Evolutionary conservation across 2,329 filamentous ascomycete genomes (phyloP).

Genomic region (Byssothecium circinans): DNA sequence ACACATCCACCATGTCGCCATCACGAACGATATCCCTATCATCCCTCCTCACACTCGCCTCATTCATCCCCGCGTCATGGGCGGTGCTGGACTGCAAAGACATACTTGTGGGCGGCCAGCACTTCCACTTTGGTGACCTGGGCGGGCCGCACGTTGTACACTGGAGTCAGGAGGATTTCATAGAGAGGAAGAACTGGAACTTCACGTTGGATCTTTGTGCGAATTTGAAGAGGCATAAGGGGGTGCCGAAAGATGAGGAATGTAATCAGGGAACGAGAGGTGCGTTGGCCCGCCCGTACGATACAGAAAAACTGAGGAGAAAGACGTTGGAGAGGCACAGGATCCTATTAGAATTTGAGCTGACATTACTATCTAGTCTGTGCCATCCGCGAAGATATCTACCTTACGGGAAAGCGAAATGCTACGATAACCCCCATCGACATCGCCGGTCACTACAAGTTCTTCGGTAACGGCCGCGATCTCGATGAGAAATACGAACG

Average conservation of each 20-base stretch:
- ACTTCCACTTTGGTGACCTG: slow-evolving; percentile 66
- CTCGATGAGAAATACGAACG: slow-evolving; percentile 68
- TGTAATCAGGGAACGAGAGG: slow-evolving; percentile 72
- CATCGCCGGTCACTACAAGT: slow-evolving; percentile 71
- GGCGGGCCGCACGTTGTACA: slow-evolving; percentile 70
- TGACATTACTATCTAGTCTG: slow-evolving; percentile 61
- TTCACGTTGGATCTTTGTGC: slow-evolving; percentile 80
- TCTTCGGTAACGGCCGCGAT: slow-evolving; percentile 53
- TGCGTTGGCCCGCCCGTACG: slow-evolving; percentile 39
- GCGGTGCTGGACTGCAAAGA: slow-evolving; percentile 64
- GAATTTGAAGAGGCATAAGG: slow-evolving; percentile 64
- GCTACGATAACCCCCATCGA: slow-evolving; percentile 63
- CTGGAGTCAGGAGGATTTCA: slow-evolving; percentile 48
- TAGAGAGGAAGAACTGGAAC: slow-evolving; percentile 68
- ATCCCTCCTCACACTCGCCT: slow-evolving; percentile 21
- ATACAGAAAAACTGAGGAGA: neutral
- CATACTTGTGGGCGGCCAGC: slow-evolving; percentile 59
- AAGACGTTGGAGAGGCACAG: too few relatives aligned
- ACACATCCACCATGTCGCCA: slow-evolving; percentile 29
- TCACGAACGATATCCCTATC: slow-evolving; percentile 27
- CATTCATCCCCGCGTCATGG: slow-evolving; percentile 31
- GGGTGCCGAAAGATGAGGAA: slow-evolving; percentile 52
- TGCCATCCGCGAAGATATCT: slow-evolving; percentile 65
- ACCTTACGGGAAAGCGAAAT: slow-evolving; percentile 52
- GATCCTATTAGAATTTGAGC: neutral